Percentiles rank a stretch among this genome's conserved stretches.
Conservation (phyloP, 2,329 filamentous ascomycete genomes). For the Tolypocladium amazonense region DNA sequence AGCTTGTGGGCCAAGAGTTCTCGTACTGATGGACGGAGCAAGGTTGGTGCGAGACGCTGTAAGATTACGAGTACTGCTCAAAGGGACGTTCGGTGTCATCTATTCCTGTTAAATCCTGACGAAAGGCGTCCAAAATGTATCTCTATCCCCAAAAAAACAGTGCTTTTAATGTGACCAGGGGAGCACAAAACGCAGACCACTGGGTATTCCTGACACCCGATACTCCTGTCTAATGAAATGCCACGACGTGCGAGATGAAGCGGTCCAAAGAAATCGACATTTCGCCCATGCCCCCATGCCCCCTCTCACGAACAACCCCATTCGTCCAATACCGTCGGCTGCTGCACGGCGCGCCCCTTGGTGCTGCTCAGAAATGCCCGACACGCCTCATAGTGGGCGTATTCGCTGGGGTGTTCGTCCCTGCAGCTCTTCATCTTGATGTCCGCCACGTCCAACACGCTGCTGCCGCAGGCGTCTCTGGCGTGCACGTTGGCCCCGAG, state of each 20-base stretch:
- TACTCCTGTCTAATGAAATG: not conserved
- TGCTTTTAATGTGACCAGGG: not conserved
- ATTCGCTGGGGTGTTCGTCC: conserved; percentile 19
- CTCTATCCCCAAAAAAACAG: not conserved
- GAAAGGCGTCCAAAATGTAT: no score
- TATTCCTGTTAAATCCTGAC: not conserved
- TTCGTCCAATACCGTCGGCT: conserved; percentile 28
- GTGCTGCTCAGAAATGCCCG: conserved; percentile 32
- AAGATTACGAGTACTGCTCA: no score
- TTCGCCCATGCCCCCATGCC: not conserved
- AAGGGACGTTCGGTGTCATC: no score
- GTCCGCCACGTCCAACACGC: conserved; percentile 36
- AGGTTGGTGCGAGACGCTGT: not conserved
- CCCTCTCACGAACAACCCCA: conserved; percentile 16
- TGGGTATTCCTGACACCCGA: not conserved
- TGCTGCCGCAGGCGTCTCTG: conserved; percentile 30
- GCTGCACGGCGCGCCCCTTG: conserved; percentile 22
- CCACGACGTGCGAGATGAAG: not conserved
- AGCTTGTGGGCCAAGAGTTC: conserved; percentile 32
- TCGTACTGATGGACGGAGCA: conserved; percentile 7
- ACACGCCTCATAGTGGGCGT: conserved; percentile 34
- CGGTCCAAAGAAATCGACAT: not conserved
- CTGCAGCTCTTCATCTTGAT: conserved; percentile 21
- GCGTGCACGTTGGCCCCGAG: conserved; percentile 36
- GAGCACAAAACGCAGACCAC: not conserved